Base-by-base conservation (phyloP, 805 yeast species). In the Metschnikowia shivogae region DNA sequence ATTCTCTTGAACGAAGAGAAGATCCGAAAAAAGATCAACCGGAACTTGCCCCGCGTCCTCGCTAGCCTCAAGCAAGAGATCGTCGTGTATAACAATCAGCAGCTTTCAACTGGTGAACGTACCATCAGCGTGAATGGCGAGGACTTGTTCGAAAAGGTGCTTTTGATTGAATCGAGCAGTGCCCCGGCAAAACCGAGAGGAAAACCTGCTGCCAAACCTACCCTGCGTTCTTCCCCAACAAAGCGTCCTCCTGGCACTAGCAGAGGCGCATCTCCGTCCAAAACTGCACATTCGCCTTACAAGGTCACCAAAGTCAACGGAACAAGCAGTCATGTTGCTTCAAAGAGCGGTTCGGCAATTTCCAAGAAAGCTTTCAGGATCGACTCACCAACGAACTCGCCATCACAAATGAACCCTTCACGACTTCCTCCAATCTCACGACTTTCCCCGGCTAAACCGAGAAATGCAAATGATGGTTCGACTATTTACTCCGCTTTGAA, bases 1-100 rank as follows among this genome's bases (percentile, higher is more conserved):
- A 83, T 90, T 20, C 67, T 92, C 47, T 71, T 86, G 46, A 77
- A 84, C 46, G 99, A 92, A 60, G 97, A 89, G 59, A 83, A 76
- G 57, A 70, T 81, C 33, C 70, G 97, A 44, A 84, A 84, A 53
- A 76, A 77, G 43, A 71, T 90, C 6, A 65, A 77, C n/a, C 80
- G 80, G 57, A 77, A 77, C 53, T 67, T 87, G 53, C 98, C 98
- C 0, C 68, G 71, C 31, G 70, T 85, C 0, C 64, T 87, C 8
- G 63, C 67, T 4, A 76, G 71, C 1, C 63, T 92, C 39, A 76
- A 74, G 48, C 34, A 49, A 1, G 76, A 75, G 40, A 55, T 87
- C 4, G 47, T 54, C 3, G 67, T 65, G 10, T 86, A 78, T 68
- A 81, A 83, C 50, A 55, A 61, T 6, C 49, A 55, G 2, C 61